phyloP scores from a whole-genome alignment of 2,329 filamentous ascomycete species.

The Teratosphaeria zuluensis region DNA sequence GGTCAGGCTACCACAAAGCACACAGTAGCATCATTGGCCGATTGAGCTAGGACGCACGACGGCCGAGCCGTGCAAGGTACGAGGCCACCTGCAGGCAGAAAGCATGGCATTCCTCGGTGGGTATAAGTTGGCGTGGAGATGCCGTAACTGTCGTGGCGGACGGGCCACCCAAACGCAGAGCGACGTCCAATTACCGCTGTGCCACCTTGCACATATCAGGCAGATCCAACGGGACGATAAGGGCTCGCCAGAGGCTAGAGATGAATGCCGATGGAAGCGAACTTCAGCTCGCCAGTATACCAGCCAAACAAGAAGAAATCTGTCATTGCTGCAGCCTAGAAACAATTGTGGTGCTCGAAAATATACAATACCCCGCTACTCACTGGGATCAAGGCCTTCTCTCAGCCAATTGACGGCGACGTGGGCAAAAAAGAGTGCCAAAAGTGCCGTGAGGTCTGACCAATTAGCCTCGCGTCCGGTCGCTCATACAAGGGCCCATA shows the following conservation, averaged over 20 bases:
- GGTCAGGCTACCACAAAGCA: constrained; percentile 12
- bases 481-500: background rate
- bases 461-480: background rate
- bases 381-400: background rate
- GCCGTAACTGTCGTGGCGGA: background rate
- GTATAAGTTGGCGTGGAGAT: constrained; percentile 1
- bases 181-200: constrained; percentile 9
- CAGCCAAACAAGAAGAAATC: background rate
- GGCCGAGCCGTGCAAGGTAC: constrained; percentile 17
- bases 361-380: background rate
- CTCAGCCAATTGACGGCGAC: background rate
- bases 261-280: too few relatives aligned
- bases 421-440: background rate
- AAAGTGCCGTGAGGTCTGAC: background rate
- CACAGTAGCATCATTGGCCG: constrained; percentile 14
- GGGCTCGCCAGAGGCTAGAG: background rate
- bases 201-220: constrained; percentile 5
- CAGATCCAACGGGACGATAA: background rate
- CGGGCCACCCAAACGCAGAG: background rate
- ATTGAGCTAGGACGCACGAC: constrained; percentile 8
- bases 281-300: background rate
- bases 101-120: constrained; percentile 10
- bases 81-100: constrained; percentile 4
- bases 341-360: background rate
- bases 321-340: background rate